Percentiles rank a stretch among this genome's conserved stretches.
These are phyloP conservation scores for Danielia oregonensis DNA, from an alignment of 805 yeast genomes.

Conservation along the genomic window DNA sequence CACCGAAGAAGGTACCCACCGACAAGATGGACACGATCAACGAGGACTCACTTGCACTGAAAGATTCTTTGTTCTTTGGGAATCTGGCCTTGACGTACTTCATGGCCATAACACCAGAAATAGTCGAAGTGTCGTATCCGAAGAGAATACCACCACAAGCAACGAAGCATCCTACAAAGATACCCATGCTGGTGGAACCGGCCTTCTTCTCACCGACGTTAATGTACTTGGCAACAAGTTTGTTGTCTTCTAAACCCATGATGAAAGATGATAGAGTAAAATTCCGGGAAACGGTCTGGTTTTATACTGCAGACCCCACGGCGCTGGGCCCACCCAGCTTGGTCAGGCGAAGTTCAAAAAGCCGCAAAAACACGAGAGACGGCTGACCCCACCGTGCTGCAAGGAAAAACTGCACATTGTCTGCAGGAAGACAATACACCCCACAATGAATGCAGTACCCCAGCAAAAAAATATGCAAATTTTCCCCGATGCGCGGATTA, in stretches of 20 bases:
- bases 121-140: constrained; percentile 43
- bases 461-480: no score
- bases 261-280: background rate
- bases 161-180: constrained; percentile 37
- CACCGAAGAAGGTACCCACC: constrained; percentile 41
- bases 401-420: background rate
- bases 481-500: no score
- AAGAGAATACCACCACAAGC: constrained; percentile 41
- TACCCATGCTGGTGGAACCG: constrained; percentile 41
- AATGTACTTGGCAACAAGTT: constrained; percentile 29
- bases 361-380: background rate
- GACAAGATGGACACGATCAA: constrained; percentile 32
- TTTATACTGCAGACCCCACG: background rate
- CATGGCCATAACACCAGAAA: constrained; percentile 41
- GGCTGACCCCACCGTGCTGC: background rate
- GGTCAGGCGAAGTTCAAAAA: background rate
- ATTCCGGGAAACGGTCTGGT: background rate
- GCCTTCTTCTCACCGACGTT: constrained; percentile 46
- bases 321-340: background rate
- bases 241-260: constrained; percentile 40
- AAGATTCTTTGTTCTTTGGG: constrained; percentile 16
- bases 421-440: no score
- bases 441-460: no score
- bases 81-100: constrained; percentile 29
- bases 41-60: constrained; percentile 20